These are phyloP conservation scores for Biscutella laevigata DNA, from an alignment of 441 rosid species.

Conservation along the genomic window DNA sequence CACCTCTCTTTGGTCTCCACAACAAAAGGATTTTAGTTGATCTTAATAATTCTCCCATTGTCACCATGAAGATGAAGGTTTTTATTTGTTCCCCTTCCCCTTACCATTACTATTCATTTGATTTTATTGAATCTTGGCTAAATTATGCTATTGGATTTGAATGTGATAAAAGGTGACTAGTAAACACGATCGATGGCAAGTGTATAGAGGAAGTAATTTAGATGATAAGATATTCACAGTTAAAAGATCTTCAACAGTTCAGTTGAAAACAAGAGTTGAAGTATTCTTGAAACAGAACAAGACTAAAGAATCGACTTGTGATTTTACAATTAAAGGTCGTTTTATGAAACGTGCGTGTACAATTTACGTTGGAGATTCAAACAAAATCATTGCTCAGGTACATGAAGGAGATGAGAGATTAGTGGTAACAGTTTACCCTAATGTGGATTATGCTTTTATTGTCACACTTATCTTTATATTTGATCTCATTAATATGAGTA, in stretches of 20 bases:
- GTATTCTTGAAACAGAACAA: constrained; percentile 29
- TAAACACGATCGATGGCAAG: constrained; percentile 33
- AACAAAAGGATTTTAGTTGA: constrained; percentile 23
- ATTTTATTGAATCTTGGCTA: neutral
- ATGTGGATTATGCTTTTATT: constrained; percentile 25
- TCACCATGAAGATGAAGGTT: constrained; percentile 32
- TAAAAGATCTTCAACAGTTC: constrained; percentile 26
- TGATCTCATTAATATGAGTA: constrained; percentile 22
- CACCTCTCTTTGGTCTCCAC: constrained; percentile 30
- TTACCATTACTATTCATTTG: neutral
- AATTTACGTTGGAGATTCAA: constrained; percentile 16
- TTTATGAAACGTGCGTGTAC: constrained; percentile 31
- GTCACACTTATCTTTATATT: constrained; percentile 25
- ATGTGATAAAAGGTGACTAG: constrained; percentile 22
- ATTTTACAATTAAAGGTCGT: constrained; percentile 28
- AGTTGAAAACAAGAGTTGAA: constrained; percentile 26
- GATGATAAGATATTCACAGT: constrained; percentile 28
- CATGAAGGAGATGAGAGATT: constrained; percentile 26
- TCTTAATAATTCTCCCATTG: constrained; percentile 22
- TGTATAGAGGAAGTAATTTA: constrained; percentile 25
- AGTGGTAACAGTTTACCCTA: constrained; percentile 24
- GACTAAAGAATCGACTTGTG: constrained; percentile 24
- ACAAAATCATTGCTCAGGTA: constrained; percentile 28
- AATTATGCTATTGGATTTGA: constrained; percentile 6
- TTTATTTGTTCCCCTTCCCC: neutral